Evolutionary conservation across 2,329 filamentous ascomycete genomes (phyloP).

Genomic region (Cladorrhinum sp.): DNA sequence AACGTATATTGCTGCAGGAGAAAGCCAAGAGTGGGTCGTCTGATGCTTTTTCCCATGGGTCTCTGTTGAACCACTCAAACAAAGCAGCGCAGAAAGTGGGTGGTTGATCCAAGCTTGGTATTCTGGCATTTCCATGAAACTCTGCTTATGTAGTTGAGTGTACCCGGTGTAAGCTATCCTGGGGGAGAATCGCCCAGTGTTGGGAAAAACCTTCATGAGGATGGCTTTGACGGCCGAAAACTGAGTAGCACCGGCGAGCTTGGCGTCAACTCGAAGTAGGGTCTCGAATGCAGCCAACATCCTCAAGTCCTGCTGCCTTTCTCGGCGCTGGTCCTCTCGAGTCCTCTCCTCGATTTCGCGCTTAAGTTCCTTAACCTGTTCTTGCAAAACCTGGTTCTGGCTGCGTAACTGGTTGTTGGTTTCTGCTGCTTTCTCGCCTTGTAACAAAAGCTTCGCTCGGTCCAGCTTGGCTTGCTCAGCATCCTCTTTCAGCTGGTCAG

Average conservation of each 20-base stretch:
- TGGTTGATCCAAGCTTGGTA: background rate
- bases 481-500: no score
- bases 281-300: background rate
- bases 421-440: no score
- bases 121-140: background rate
- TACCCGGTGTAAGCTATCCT: background rate
- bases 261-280: background rate
- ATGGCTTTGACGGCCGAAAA: background rate
- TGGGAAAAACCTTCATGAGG: background rate
- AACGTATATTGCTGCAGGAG: slow-evolving; percentile 7
- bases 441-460: background rate
- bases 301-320: background rate
- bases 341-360: background rate
- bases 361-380: background rate
- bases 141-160: background rate
- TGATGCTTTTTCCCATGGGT: background rate
- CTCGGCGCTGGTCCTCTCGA: background rate
- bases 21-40: slow-evolving; percentile 3
- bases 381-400: no score
- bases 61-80: background rate
- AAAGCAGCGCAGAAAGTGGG: background rate
- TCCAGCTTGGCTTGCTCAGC: background rate
- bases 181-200: background rate
- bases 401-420: no score
- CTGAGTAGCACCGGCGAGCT: background rate